These are phyloP conservation scores for Diversispora epigaea DNA, from an alignment of 192 early-diverging fungal species.

Conservation along the genomic window DNA sequence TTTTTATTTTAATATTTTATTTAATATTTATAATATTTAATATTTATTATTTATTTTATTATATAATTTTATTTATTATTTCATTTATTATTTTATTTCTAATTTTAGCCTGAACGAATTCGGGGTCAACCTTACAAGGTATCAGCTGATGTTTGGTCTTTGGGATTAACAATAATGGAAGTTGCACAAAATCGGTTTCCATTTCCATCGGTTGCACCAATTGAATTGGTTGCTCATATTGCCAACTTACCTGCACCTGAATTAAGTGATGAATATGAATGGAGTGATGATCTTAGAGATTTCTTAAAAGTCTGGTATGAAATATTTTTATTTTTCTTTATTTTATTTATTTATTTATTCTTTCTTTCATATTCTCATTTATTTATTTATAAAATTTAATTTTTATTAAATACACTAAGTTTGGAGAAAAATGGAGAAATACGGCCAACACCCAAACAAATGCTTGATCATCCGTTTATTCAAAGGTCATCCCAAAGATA, in stretches of 20 bases:
- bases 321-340: background rate
- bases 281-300: conserved; percentile 60
- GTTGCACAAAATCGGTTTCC: conserved; percentile 90
- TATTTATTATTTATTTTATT: background rate
- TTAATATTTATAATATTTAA: background rate
- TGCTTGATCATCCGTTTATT: conserved; percentile 73
- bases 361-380: conserved; percentile 25
- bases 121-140: conserved; percentile 85
- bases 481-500: conserved; percentile 53
- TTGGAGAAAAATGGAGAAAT: conserved; percentile 71
- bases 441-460: conserved; percentile 67
- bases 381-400: conserved; percentile 8
- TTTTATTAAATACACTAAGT: conserved; percentile 39
- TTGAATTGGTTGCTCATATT: conserved; percentile 94
- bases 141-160: conserved; percentile 95
- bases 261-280: conserved; percentile 63
- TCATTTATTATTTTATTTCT: background rate
- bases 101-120: conserved; percentile 87
- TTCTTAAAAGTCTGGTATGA: conserved; percentile 74
- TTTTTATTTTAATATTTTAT: background rate
- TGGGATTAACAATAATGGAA: conserved; percentile 92
- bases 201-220: conserved; percentile 81
- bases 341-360: background rate
- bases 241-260: conserved; percentile 84
- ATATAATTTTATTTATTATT: background rate